phyloP scores from a whole-genome alignment of 495 filamentous ascomycete species.

The Sporormia fimetaria region DNA sequence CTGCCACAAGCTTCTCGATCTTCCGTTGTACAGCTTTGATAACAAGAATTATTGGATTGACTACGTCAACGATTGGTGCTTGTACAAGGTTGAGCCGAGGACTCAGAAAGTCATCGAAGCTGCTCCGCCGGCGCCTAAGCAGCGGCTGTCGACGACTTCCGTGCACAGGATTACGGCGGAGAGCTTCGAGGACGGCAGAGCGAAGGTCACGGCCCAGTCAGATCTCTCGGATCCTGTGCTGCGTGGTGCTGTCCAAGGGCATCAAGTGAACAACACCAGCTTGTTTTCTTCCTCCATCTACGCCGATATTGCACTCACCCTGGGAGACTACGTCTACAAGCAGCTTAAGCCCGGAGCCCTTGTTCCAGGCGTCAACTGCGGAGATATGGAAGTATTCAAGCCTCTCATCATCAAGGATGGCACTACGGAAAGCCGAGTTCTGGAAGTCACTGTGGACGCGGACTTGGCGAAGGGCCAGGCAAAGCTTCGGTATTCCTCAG shows the following conservation, averaged over 20 bases:
- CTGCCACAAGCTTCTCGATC: conserved; percentile 48
- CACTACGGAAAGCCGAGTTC: no score
- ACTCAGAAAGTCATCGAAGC: conserved; percentile 1
- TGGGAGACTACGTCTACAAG: conserved; percentile 46
- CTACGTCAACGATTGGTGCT: conserved; percentile 50
- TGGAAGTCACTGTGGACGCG: background rate
- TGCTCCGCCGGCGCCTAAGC: conserved; percentile 12
- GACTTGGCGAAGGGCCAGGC: no score
- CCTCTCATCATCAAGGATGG: no score
- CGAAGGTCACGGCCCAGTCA: conserved; percentile 53
- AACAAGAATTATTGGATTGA: conserved; percentile 75
- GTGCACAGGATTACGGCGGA: conserved; percentile 41
- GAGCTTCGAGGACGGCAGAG: conserved; percentile 39
- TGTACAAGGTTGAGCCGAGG: conserved; percentile 37
- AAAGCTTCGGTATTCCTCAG: no score
- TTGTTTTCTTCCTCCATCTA: conserved; percentile 50
- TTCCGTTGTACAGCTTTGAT: conserved; percentile 70
- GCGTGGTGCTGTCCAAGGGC: conserved; percentile 51
- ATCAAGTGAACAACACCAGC: conserved; percentile 55
- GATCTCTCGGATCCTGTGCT: conserved; percentile 53
- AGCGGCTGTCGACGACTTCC: conserved; percentile 28
- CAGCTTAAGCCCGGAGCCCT: conserved; percentile 8
- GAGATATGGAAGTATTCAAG: conserved; percentile 57
- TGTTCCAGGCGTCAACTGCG: conserved; percentile 14
- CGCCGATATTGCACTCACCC: conserved; percentile 65